Conservation (phyloP, 345 rosid genomes). For the Diplotaxis tenuifolia region DNA sequence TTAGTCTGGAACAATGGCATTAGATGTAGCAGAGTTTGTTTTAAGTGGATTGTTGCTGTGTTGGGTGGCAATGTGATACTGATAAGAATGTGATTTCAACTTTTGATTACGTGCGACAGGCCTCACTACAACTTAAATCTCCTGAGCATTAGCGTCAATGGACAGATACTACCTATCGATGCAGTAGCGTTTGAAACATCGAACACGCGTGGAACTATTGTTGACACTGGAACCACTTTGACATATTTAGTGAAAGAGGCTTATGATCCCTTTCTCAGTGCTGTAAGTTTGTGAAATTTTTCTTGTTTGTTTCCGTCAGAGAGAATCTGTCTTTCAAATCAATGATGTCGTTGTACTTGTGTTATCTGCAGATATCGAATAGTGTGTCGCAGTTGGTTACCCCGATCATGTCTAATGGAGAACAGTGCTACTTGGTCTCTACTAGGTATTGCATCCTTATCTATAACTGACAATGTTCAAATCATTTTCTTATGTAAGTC, state of each 20-base stretch:
- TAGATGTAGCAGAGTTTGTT: neutral
- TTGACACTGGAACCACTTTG: conserved; percentile 98
- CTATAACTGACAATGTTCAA: neutral
- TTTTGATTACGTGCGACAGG: conserved; percentile 51
- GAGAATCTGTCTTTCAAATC: conserved; percentile 2
- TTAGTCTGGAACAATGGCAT: neutral
- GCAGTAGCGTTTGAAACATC: conserved; percentile 65
- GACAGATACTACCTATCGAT: conserved; percentile 64
- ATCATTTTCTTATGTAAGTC: conserved; percentile 6
- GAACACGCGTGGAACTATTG: conserved; percentile 75
- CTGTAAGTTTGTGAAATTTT: conserved; percentile 57
- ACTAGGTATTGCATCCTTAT: conserved; percentile 49
- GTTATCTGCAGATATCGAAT: conserved; percentile 53
- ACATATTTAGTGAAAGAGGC: conserved; percentile 88
- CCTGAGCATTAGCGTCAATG: conserved; percentile 71
- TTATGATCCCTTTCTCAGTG: conserved; percentile 68
- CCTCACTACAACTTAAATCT: conserved; percentile 92
- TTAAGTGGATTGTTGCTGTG: neutral
- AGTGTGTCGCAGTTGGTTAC: conserved; percentile 60
- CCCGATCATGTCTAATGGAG: conserved; percentile 65
- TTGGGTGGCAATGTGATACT: neutral
- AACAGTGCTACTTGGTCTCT: conserved; percentile 75
- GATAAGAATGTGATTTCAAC: conserved; percentile 5
- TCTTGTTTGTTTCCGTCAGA: neutral
- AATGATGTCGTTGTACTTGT: neutral